phyloP scores from a whole-genome alignment of 306 rosid genomes.

The Ochetophila trinervis region DNA sequence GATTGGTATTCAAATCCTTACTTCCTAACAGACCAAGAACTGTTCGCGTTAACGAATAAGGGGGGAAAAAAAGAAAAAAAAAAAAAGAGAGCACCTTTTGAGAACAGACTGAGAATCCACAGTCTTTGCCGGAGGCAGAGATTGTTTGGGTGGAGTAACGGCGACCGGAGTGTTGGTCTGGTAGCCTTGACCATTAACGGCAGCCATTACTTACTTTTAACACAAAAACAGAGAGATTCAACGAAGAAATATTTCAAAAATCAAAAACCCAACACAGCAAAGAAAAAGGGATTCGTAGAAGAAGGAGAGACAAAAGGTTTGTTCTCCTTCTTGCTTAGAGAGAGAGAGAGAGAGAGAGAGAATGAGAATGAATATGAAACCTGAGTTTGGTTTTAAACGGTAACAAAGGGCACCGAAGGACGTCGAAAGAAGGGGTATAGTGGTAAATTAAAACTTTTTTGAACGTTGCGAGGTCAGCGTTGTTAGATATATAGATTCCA shows the following conservation, averaged over 20 bases:
- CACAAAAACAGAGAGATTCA: background rate
- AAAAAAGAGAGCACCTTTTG: constrained; percentile 40
- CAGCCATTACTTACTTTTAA: constrained; percentile 53
- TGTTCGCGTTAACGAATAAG: background rate
- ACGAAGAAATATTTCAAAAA: too few species aligned
- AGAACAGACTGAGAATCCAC: constrained; percentile 86
- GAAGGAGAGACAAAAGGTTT: too few species aligned
- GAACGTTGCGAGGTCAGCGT: too few species aligned
- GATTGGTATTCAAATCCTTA: too few species aligned
- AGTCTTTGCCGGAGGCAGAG: constrained; percentile 47
- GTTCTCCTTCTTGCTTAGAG: background rate
- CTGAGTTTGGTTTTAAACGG: too few species aligned
- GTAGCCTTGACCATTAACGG: constrained; percentile 38
- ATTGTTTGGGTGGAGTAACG: constrained; percentile 41
- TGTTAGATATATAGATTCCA: too few species aligned
- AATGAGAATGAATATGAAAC: too few species aligned
- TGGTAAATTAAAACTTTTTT: too few species aligned
- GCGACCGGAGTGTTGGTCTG: constrained; percentile 38
- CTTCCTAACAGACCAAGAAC: background rate
- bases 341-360: background rate
- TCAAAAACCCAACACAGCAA: too few species aligned
- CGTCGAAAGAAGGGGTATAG: too few species aligned
- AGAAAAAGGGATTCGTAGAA: too few species aligned
- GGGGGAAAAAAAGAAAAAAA: background rate
- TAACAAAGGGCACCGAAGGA: too few species aligned